Conservation (phyloP, 2,329 filamentous ascomycete genomes). For the Phialophora expanda region DNA sequence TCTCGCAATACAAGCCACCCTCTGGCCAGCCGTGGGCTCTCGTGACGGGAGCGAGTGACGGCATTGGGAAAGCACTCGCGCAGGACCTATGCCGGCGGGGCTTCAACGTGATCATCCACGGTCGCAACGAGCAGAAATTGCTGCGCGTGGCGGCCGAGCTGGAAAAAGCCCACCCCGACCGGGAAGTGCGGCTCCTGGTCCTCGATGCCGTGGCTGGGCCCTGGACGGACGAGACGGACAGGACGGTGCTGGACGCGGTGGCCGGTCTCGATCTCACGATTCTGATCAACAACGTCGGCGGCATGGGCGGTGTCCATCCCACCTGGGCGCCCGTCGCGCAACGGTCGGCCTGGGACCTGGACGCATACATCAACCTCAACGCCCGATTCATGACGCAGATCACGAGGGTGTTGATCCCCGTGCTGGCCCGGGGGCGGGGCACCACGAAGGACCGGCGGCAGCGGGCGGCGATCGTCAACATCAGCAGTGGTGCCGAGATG, state of each 20-base stretch:
- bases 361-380: not conserved
- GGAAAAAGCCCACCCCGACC: not conserved
- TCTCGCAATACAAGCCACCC: conserved; percentile 11
- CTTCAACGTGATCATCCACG: conserved; percentile 86
- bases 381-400: conserved; percentile 7
- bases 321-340: not conserved
- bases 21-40: conserved; percentile 82
- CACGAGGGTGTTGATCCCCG: conserved; percentile 4
- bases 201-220: not conserved
- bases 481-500: conserved; percentile 4
- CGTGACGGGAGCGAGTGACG: conserved; percentile 92
- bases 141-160: conserved; percentile 50
- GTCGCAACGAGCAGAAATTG: conserved; percentile 59
- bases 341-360: not conserved
- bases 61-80: conserved; percentile 94
- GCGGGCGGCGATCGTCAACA: not conserved
- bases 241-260: not conserved
- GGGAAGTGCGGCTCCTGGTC: conserved; percentile 2
- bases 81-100: conserved; percentile 84
- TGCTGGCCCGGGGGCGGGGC: not conserved
- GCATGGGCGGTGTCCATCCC: not conserved
- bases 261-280: not conserved
- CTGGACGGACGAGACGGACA: not conserved
- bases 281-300: conserved; percentile 6
- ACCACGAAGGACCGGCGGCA: not conserved